phyloP scores from a whole-genome alignment of 2,329 filamentous ascomycete genomes.

The Aspergillus nomiae region DNA sequence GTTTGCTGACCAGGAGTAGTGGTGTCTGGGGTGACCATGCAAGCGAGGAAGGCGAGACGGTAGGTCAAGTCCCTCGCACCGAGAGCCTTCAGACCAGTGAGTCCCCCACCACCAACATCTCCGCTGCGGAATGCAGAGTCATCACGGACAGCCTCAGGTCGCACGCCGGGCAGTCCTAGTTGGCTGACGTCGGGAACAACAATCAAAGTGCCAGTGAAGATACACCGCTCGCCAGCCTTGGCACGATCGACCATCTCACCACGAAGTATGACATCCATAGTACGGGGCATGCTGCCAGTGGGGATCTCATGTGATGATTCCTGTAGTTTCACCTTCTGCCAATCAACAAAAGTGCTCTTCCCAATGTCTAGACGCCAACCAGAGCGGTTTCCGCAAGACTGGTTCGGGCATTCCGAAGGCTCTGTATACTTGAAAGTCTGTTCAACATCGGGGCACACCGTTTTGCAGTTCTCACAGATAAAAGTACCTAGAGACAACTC shows the following conservation, averaged over 20 bases:
- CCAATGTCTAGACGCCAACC: constrained; percentile 98
- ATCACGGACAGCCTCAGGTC: constrained; percentile 81
- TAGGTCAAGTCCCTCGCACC: constrained; percentile 96
- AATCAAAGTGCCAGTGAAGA: constrained; percentile 94
- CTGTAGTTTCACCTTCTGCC: constrained; percentile 98
- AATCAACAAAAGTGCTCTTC: constrained; percentile 97
- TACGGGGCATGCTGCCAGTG: constrained; percentile 96
- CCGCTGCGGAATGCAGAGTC: constrained; percentile 73
- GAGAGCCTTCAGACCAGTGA: constrained; percentile 85
- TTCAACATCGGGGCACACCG: constrained; percentile 84
- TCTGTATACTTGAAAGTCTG: constrained; percentile 98
- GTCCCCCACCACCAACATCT: constrained; percentile 80
- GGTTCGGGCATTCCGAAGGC: constrained; percentile 91
- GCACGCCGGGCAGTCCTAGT: constrained; percentile 81
- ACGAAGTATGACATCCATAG: constrained; percentile 93
- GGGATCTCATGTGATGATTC: constrained; percentile 98
- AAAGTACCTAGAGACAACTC: constrained; percentile 93
- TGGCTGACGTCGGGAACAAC: constrained; percentile 97
- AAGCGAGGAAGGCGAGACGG: constrained; percentile 91
- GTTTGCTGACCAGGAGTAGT: constrained; percentile 75
- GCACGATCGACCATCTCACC: constrained; percentile 97
- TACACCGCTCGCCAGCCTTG: constrained; percentile 96
- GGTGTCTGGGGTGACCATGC: constrained; percentile 91
- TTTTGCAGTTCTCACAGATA: constrained; percentile 83
- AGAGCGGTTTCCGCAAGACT: constrained; percentile 79